phyloP scores from a whole-genome alignment of 2,329 filamentous ascomycete species.

The Colletotrichum godetiae region DNA sequence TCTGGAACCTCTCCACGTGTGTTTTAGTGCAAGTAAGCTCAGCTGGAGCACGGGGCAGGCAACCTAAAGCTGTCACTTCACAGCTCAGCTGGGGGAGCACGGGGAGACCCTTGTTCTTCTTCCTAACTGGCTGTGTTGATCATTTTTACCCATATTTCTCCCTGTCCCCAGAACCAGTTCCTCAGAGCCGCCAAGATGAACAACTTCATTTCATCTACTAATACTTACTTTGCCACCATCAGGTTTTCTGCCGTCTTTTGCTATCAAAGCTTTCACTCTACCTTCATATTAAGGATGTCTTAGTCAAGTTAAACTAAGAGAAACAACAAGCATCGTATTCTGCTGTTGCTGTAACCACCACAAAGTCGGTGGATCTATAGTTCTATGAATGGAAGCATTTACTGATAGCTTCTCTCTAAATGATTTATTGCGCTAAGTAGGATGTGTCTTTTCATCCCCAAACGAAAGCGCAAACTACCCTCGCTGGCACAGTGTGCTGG shows the following conservation, averaged over 20 bases:
- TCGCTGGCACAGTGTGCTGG: neutral
- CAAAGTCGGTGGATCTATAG: neutral
- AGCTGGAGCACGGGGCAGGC: slow-evolving; percentile 26
- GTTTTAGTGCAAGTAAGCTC: slow-evolving; percentile 19
- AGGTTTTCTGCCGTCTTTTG: neutral
- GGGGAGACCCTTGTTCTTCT: neutral
- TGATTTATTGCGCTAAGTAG: neutral
- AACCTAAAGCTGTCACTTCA: slow-evolving; percentile 2
- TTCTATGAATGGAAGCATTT: neutral
- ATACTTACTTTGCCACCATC: neutral
- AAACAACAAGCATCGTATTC: neutral
- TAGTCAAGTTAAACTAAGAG: too few species aligned
- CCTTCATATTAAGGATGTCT: too few species aligned
- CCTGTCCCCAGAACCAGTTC: neutral
- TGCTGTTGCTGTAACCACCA: neutral
- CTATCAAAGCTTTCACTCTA: neutral
- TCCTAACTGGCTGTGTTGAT: neutral
- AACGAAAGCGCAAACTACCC: neutral
- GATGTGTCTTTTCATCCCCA: neutral
- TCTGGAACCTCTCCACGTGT: slow-evolving; percentile 13
- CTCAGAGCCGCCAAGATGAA: neutral
- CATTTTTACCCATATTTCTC: neutral
- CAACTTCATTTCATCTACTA: neutral
- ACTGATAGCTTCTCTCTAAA: neutral
- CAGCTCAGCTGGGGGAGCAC: slow-evolving; percentile 7